Evolutionary conservation across 257 asterid species (phyloP), one percentile per base, ranked within the genome.

Genomic region (Striga asiatica): DNA sequence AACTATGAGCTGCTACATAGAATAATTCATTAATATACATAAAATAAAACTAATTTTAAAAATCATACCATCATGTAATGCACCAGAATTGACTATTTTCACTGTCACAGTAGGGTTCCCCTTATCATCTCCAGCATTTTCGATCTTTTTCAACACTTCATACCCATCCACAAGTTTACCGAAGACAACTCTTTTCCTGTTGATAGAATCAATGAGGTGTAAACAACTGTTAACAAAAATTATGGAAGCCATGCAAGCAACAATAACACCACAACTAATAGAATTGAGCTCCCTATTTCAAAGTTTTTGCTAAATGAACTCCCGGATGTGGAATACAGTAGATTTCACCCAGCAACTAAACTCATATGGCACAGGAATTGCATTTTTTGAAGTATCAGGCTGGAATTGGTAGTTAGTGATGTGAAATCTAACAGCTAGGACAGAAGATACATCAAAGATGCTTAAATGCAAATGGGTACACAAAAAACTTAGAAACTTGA

Each of bases 121-220:
- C 41, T 78, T 89, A 52, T 79, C 95, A 69, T 77, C 88, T 49
- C 93, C 99, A 43, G 74, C 87, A 71, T 77, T 64, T 72, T 92
- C 99, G 48, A 92, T 92, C 82, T 84, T 92, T 71, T 81, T 84
- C 75, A 92, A 69, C 69, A 88, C 74, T 32, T 78, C 95, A 58
- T 68, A 74, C 19, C 99, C 99, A 53, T 79, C 78, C 41, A 92
- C 80, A 73, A 92, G 97, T 70, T 82, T 88, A 57, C 99, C 99
- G 22, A 92, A 92, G 53, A 92, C 97, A 4, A 82, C 56, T 41
- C 69, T 74, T 78, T 92, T 88, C 83, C 99, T 92, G 89, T 71
- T 38, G 49, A 71, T 50, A 54, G 35, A 57, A 47, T 65, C 34
- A 60, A 63, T 54, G 21, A 52, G n/a, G 19, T 38, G 42, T 8